A percentile compares a stretch with the other conserved stretches of the same genome.
Evolutionary conservation across 73 alveolate genomes (phyloP).

Genomic region (Stentor roeselii): DNA sequence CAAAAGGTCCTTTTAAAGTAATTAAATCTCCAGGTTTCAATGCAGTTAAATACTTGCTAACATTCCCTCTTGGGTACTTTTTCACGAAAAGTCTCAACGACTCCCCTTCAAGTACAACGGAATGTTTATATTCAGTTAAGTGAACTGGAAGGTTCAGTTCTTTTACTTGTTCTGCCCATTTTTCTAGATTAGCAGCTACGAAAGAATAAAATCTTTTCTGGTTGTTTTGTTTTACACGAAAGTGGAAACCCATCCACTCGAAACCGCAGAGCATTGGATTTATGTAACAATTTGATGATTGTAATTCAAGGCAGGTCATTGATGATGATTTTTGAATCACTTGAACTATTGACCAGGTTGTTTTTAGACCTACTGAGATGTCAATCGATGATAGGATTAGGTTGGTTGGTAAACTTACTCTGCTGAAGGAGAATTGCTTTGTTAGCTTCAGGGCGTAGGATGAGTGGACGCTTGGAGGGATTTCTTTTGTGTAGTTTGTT

Average conservation of each 20-base stretch:
- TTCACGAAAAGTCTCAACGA: background rate
- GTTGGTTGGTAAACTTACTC: background rate
- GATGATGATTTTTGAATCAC: background rate
- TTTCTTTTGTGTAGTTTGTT: too few relatives aligned
- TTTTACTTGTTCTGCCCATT: too few relatives aligned
- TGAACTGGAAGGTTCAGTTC: too few relatives aligned
- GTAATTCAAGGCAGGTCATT: background rate
- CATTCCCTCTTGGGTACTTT: background rate
- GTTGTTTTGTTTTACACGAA: background rate
- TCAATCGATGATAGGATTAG: background rate
- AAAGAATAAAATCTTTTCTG: background rate
- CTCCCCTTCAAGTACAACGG: too few relatives aligned
- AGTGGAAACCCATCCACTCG: constrained; percentile 6
- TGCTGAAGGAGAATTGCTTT: too few relatives aligned
- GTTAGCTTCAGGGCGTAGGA: background rate
- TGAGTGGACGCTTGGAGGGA: too few relatives aligned
- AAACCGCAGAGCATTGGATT: background rate
- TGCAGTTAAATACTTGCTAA: background rate
- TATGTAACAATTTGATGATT: background rate
- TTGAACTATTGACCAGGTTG: background rate
- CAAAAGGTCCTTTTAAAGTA: background rate
- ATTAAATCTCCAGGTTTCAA: background rate
- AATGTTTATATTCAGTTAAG: too few relatives aligned
- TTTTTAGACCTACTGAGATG: background rate
- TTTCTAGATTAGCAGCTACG: background rate